Conservation (phyloP, 306 rosid genomes). For the Fragaria vesca region DNA sequence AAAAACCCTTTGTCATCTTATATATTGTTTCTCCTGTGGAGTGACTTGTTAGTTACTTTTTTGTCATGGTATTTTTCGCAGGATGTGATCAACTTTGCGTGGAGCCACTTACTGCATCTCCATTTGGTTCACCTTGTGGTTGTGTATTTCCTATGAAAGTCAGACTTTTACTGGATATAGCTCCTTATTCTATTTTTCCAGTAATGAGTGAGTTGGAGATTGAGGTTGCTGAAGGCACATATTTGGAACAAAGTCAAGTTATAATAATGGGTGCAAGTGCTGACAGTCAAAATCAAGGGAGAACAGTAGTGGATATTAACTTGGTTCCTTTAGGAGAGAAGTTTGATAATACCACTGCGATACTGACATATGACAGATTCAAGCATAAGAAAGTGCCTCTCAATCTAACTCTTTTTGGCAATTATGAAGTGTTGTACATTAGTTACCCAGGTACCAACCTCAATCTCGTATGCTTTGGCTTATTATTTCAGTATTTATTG, state of each 20-base stretch:
- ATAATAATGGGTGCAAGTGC: constrained; percentile 94
- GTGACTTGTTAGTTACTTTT: constrained; percentile 26
- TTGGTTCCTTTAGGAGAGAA: constrained; percentile 88
- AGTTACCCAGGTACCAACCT: constrained; percentile 75
- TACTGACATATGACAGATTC: constrained; percentile 61
- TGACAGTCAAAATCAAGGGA: constrained; percentile 72
- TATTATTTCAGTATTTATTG: constrained; percentile 24
- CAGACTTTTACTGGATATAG: constrained; percentile 69
- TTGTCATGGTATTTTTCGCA: constrained; percentile 33
- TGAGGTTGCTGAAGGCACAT: constrained; percentile 86
- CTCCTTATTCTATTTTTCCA: constrained; percentile 72
- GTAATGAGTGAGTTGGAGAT: constrained; percentile 75
- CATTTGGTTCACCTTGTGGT: constrained; percentile 94
- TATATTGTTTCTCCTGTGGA: neutral
- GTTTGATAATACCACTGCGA: constrained; percentile 79
- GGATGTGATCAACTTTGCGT: constrained; percentile 79
- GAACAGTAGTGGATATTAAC: constrained; percentile 71
- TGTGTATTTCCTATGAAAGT: constrained; percentile 94
- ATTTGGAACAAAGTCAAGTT: constrained; percentile 86
- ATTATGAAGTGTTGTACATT: constrained; percentile 55
- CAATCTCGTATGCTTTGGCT: constrained; percentile 19
- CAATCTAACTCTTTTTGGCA: constrained; percentile 67
- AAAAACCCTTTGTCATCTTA: neutral
- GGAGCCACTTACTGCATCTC: constrained; percentile 78
- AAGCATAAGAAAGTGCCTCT: constrained; percentile 76